Evolutionary conservation across 257 asterid species (phyloP), one percentile per base, ranked within the genome.

Genomic region (Scutellaria baicalensis): DNA sequence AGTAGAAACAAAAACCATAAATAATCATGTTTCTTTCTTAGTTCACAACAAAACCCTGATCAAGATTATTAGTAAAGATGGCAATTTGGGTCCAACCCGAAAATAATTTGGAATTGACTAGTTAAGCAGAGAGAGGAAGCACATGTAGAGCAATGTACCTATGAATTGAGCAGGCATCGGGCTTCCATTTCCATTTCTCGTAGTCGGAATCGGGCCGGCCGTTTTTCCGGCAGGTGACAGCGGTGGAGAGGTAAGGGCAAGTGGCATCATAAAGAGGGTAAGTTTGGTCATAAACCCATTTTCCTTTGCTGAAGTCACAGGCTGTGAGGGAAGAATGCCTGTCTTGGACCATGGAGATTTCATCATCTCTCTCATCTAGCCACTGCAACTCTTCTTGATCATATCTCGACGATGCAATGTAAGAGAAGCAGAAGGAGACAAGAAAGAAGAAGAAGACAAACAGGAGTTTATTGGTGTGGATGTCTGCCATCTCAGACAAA

Each of bases 201-300:
- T 92, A 92, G 76, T 81, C 95, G 40, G 98, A 84, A 77, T 92
- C 98, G 2, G 96, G 97, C 4, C 97, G 84, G 0, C 97, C 98
- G 61, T 92, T 92, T 71, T 83, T 82, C 48, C 35, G 87, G 61
- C 98, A 92, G 0, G 87, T 68, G 21, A 90, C 95, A 10, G 98
- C 81, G 52, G 77, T 77, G 66, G 88, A 88, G 10, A 90, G 96
- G 58, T 92, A 92, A 5, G 98, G 91, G 49, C 98, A 92, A 23
- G 71, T 57, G 66, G 92, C 75, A 55, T 88, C 89, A 31, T 92
- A 92, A 8, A 92, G 85, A 33, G 97, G 97, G 59, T 90, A 92
- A 8, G 86, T 77, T 71, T 85, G 84, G 66, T 92, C 97, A 43
- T 77, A 76, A 10, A 83, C 90, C 97, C 97, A 92, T 75, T 92